Evolutionary conservation across 805 yeast genomes (phyloP), one percentile per base, ranked within the genome.

Genomic region (Sugiyamaella mastotermitis): DNA sequence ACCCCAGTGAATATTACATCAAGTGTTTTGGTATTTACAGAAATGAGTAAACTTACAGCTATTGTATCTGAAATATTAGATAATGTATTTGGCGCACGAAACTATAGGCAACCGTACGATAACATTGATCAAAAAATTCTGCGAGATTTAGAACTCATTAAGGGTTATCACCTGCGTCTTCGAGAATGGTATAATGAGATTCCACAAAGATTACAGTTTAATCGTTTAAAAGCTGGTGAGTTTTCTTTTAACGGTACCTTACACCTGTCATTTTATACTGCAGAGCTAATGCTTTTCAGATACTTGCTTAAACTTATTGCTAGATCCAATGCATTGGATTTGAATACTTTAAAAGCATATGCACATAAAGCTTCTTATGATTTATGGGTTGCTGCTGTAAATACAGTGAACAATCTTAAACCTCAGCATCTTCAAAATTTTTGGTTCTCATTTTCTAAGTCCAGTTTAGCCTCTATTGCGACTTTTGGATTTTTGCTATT

Each of bases 361-460:
- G 52, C 48, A 3, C 41, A 46, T 19, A 42, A 49, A 15, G 51
- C 54, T 6, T 48, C 52, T 31, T 38, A 40, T 15, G 52, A 53
- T 5, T 46, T 50, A 28, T 44, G 52, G 40, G 43, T 37, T 5
- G 35, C 52, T 5, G 56, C 56, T 19, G 51, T 52, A n/a, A 52
- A 51, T 17, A 42, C 52, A 34, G 54, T 45, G 3, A 39, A 33
- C 27, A 44, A 38, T 29, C 41, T 52, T 13, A 43, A 40, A 31
- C 48, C 51, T 13, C 47, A 51, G 19, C 55, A 52, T 24, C 41
- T 52, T n/a, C 55, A 52, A 33, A 48, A 53, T 3, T 52, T 51
- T 37, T 52, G 56, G 56, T 51, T 43, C 24, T 49, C 53, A 5
- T 52, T 50, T n/a, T 37, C 54, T 14, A 49, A 47, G 32, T 41